These are phyloP conservation scores for Daldinia grandis DNA, from an alignment of 495 filamentous ascomycete species.

Conservation along the genomic window DNA sequence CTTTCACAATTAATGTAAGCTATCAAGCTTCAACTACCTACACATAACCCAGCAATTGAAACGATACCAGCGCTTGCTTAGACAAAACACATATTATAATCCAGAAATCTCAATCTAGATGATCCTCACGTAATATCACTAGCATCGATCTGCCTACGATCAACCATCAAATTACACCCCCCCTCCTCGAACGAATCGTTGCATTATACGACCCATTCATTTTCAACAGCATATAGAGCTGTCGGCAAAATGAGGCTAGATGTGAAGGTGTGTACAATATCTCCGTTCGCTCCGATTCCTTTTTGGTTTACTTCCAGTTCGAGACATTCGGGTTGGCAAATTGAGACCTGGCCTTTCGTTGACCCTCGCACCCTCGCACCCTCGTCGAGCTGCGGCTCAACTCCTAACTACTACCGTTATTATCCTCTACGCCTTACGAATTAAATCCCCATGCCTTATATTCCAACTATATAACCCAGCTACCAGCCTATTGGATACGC, in stretches of 20 bases:
- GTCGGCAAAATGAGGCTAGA: slow-evolving; percentile 82
- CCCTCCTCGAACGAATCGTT: slow-evolving; percentile 31
- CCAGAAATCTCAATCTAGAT: slow-evolving; percentile 6
- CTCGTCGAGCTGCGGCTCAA: slow-evolving; percentile 13
- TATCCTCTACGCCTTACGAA: background rate
- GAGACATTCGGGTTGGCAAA: slow-evolving; percentile 7
- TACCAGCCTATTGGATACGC: slow-evolving; percentile 39
- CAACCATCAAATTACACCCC: slow-evolving; percentile 20
- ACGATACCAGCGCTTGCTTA: background rate
- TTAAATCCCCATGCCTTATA: slow-evolving; percentile 17
- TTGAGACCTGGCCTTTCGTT: slow-evolving; percentile 29
- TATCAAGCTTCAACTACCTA: slow-evolving; percentile 5
- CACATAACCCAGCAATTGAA: background rate
- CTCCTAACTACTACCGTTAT: background rate
- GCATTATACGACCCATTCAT: slow-evolving; percentile 20
- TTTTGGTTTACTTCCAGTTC: slow-evolving; percentile 16
- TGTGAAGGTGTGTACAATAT: slow-evolving; percentile 75
- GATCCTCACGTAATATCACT: slow-evolving; percentile 29
- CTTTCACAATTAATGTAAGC: slow-evolving; percentile 3
- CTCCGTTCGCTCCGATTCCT: slow-evolving; percentile 35
- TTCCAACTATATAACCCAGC: slow-evolving; percentile 11
- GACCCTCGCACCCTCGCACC: background rate
- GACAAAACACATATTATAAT: background rate
- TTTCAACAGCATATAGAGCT: slow-evolving; percentile 25
- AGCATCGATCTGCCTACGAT: slow-evolving; percentile 23